Conservation (phyloP, 1,139 yeast genomes). For the Yamadazyma diddensiae region DNA sequence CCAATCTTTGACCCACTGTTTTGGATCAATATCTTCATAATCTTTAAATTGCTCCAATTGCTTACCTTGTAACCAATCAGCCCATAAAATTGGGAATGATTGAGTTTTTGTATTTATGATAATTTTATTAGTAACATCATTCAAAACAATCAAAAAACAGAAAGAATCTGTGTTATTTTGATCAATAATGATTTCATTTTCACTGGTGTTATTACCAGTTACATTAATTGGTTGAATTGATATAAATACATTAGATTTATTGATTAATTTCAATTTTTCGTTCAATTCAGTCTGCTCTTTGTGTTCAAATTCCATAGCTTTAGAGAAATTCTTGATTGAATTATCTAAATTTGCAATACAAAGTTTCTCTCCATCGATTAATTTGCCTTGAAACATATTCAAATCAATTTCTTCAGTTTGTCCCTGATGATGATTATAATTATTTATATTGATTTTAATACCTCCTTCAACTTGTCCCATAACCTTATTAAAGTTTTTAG, state of each 20-base stretch:
- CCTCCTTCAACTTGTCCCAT: slow-evolving; percentile 93
- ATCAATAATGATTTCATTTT: slow-evolving; percentile 37
- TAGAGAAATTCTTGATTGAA: slow-evolving; percentile 48
- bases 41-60: slow-evolving; percentile 28
- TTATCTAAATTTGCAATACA: slow-evolving; percentile 84
- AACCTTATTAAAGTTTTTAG: slow-evolving; percentile 73
- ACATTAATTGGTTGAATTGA: slow-evolving; percentile 64
- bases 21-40: slow-evolving; percentile 61
- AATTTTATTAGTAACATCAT: slow-evolving; percentile 76
- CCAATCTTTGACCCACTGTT: slow-evolving; percentile 97
- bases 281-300: slow-evolving; percentile 19
- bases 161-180: slow-evolving; percentile 34
- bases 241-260: slow-evolving; percentile 67
- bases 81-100: slow-evolving; percentile 88
- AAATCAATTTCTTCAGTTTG: slow-evolving; percentile 35
- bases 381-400: slow-evolving; percentile 72
- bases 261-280: slow-evolving; percentile 25
- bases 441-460: slow-evolving; percentile 56
- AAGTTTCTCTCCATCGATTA: slow-evolving; percentile 84
- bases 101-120: slow-evolving; percentile 77
- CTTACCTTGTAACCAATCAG: slow-evolving; percentile 70
- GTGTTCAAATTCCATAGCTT: slow-evolving; percentile 24
- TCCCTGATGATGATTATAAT: slow-evolving; percentile 42
- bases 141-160: slow-evolving; percentile 67
- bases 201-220: slow-evolving; percentile 16